phyloP scores from a whole-genome alignment of 345 rosid species.

The Cochlearia excelsa region DNA sequence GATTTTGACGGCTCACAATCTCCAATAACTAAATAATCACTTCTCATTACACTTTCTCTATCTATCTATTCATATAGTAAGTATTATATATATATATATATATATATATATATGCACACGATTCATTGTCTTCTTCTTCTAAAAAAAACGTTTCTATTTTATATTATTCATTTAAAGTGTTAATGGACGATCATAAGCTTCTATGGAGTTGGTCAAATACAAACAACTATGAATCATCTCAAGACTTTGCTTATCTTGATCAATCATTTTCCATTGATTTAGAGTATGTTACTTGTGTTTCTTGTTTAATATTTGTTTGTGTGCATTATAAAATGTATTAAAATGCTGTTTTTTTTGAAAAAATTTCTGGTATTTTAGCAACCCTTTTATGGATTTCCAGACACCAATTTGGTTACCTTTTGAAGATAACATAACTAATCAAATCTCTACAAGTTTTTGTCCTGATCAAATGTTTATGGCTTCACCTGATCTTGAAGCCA shows the following conservation, averaged over 20 bases:
- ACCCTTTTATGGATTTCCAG: constrained; percentile 29
- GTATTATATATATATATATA: background rate
- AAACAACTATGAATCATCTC: constrained; percentile 15
- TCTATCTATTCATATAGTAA: constrained; percentile 12
- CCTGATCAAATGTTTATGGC: constrained; percentile 11
- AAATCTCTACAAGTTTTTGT: constrained; percentile 20
- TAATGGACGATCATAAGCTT: constrained; percentile 18
- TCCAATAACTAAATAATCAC: constrained; percentile 27
- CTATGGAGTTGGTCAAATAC: constrained; percentile 22
- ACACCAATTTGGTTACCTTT: constrained; percentile 22
- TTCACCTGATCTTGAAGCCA: constrained; percentile 31
- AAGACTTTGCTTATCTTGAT: constrained; percentile 28
- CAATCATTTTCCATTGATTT: constrained; percentile 24
- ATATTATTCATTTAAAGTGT: background rate
- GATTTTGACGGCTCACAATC: constrained; percentile 35
- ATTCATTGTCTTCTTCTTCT: constrained; percentile 10
- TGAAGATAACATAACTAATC: constrained; percentile 30
- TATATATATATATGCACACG: background rate
- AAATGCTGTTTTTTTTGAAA: background rate
- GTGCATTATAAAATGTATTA: background rate
- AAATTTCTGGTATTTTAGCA: constrained; percentile 26
- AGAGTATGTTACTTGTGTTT: constrained; percentile 27
- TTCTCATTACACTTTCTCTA: constrained; percentile 17
- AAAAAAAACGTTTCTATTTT: background rate
- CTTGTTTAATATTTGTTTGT: background rate